Percentiles rank a stretch among this genome's conserved stretches.
These are phyloP conservation scores for Geosmithia flava DNA, from an alignment of 2,329 filamentous ascomycete species.

Conservation along the genomic window DNA sequence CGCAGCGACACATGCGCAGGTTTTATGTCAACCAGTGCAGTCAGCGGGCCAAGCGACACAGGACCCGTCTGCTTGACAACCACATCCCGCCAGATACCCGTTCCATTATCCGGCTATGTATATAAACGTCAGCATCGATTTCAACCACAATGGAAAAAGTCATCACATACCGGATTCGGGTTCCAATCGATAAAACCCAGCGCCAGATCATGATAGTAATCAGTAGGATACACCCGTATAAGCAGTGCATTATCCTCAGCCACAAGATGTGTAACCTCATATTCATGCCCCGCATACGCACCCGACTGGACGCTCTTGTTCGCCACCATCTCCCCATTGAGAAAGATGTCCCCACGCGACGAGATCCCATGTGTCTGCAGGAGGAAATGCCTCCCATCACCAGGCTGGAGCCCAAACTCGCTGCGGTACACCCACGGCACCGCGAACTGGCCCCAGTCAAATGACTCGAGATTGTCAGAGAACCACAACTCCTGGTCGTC, in stretches of 20 bases:
- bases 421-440: slow-evolving; percentile 47
- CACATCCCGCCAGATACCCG: slow-evolving; percentile 49
- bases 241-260: slow-evolving; percentile 34
- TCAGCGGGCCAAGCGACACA: slow-evolving; percentile 29
- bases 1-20: slow-evolving; percentile 24
- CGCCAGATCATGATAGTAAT: slow-evolving; percentile 46
- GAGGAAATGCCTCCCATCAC: slow-evolving; percentile 28
- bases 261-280: slow-evolving; percentile 37
- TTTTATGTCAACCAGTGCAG: slow-evolving; percentile 29
- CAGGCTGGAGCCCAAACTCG: slow-evolving; percentile 30
- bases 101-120: slow-evolving; percentile 41
- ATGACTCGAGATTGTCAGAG: slow-evolving; percentile 29
- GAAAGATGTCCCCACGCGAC: slow-evolving; percentile 45
- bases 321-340: slow-evolving; percentile 43
- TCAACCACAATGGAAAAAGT: not conserved
- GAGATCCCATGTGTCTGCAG: slow-evolving; percentile 47
- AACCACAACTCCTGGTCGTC: slow-evolving; percentile 42
- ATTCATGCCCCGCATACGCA: slow-evolving; percentile 41
- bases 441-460: slow-evolving; percentile 33
- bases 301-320: slow-evolving; percentile 36
- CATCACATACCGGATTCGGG: slow-evolving; percentile 17
- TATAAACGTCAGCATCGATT: not conserved
- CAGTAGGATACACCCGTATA: slow-evolving; percentile 41
- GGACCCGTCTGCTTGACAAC: slow-evolving; percentile 41
- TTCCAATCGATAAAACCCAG: slow-evolving; percentile 53